Evolutionary conservation across 805 yeast species (phyloP), one percentile per base, ranked within the genome.

Genomic region (Cyberlindnera maclurae): DNA sequence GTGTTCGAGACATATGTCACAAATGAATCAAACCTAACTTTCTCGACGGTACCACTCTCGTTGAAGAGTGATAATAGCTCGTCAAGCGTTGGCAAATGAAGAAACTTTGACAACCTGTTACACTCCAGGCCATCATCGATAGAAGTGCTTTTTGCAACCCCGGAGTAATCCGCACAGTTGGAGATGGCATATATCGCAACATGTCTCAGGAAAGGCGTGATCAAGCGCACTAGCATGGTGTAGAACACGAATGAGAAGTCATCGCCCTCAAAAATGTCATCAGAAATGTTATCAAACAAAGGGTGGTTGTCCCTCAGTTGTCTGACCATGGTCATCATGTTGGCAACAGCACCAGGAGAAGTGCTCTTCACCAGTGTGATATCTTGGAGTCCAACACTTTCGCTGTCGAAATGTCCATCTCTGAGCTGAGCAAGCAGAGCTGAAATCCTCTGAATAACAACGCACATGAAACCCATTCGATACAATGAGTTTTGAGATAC

Each of bases 131-230:
- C 51, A 9, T 49, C 47, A 12, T 51, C 54, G 1, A 44, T 37
- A 5, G 53, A 54, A 9, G 49, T 46, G 12, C 55, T 54, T 9
- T 55, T 35, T 4, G 59, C 57, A 12, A 66, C 46, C 13, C 57
- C 55, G 4, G 12, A 63, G 4, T 55, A 53, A 31, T 70, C 65
- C 1, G 82, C 79, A 56, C 78, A 75, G 29, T 64, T 58, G 18
- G 76, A 73, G 52, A 59, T 67, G 1, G 77, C 65, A 48, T 72
- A 76, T 6, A 84, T 71, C 6, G 81, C 71, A 12, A 76, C 64
- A 47, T 75, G 71, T 45, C 94, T 65, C 38, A 84, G 62, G 46
- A 79, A 84, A 15, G 88, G 86, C 0, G 82, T 72, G 8, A 70
- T 55, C 2, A 78, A 58, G 49, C 74, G 77, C n/a, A 70, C 54